Percentiles rank a stretch among this genome's conserved stretches.
Evolutionary conservation across 140 eudicot genomes (phyloP).

Genomic region (Ambrosia hybrid): DNA sequence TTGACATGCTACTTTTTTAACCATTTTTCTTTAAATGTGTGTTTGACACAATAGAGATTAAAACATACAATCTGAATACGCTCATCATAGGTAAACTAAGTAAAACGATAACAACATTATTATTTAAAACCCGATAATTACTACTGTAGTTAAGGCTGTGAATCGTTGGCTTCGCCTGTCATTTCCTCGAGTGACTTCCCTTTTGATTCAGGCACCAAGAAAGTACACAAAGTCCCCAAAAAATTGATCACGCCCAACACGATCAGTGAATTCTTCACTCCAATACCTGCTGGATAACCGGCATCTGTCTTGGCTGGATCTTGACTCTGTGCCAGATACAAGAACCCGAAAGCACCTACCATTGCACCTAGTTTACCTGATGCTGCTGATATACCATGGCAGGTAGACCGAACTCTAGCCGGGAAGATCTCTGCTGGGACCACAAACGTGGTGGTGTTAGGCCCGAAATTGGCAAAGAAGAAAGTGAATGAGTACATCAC

Average conservation of each 20-base stretch:
- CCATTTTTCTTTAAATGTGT: neutral
- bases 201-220: slow-evolving; percentile 77
- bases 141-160: slow-evolving; percentile 19
- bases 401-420: slow-evolving; percentile 78
- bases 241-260: slow-evolving; percentile 60
- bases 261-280: slow-evolving; percentile 67
- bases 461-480: slow-evolving; percentile 88
- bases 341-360: slow-evolving; percentile 84
- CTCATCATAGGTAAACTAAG: neutral
- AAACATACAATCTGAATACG: neutral
- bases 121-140: slow-evolving; percentile 40
- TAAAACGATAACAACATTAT: slow-evolving; percentile 18
- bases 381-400: slow-evolving; percentile 91
- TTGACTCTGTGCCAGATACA: slow-evolving; percentile 73
- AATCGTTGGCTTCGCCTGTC: slow-evolving; percentile 47
- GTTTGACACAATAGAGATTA: neutral
- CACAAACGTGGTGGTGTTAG: slow-evolving; percentile 84
- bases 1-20: too few relatives aligned
- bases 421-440: slow-evolving; percentile 96
- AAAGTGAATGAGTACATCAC: slow-evolving; percentile 76
- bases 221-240: slow-evolving; percentile 66
- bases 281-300: slow-evolving; percentile 86
- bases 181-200: slow-evolving; percentile 84
- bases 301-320: slow-evolving; percentile 67
- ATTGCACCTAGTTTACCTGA: slow-evolving; percentile 86